These are phyloP conservation scores for Pisolithus orientalis DNA, from an alignment of 768 basidiomycete genomes.

Conservation along the genomic window DNA sequence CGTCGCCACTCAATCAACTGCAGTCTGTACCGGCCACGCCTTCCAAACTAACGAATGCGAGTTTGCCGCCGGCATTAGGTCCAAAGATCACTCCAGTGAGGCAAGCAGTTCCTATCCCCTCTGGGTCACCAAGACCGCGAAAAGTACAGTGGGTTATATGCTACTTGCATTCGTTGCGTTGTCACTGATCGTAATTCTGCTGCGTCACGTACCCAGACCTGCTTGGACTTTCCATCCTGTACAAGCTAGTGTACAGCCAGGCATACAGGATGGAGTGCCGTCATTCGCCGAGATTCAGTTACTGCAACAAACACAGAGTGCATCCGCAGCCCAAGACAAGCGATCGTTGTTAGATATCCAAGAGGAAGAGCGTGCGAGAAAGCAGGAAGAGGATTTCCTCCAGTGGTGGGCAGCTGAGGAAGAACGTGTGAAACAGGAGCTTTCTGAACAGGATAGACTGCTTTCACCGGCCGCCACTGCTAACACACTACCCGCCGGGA, in stretches of 20 bases:
- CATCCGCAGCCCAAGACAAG: slow-evolving; percentile 39
- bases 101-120: slow-evolving; percentile 28
- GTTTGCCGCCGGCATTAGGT: slow-evolving; percentile 37
- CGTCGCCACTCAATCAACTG: slow-evolving; percentile 9
- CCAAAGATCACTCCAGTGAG: slow-evolving; percentile 60
- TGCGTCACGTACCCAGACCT: slow-evolving; percentile 22
- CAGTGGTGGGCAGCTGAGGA: slow-evolving; percentile 89
- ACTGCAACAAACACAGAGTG: slow-evolving; percentile 56
- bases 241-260: slow-evolving; percentile 36
- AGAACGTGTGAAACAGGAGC: slow-evolving; percentile 54
- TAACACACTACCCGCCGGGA: too few species aligned
- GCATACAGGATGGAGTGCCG: slow-evolving; percentile 26
- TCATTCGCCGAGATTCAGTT: slow-evolving; percentile 86
- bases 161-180: too few species aligned
- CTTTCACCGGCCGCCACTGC: not conserved
- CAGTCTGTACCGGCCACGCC: slow-evolving; percentile 18
- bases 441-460: slow-evolving; percentile 9
- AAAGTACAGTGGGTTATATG: slow-evolving; percentile 42
- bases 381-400: slow-evolving; percentile 74
- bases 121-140: slow-evolving; percentile 27
- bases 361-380: slow-evolving; percentile 66
- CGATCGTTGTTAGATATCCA: slow-evolving; percentile 78
- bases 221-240: slow-evolving; percentile 63
- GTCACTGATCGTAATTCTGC: not conserved
- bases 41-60: slow-evolving; percentile 10